Evolutionary conservation across 75 land plant species (phyloP), one percentile per base, ranked within the genome.

Genomic region (Pinus albicaulis): DNA sequence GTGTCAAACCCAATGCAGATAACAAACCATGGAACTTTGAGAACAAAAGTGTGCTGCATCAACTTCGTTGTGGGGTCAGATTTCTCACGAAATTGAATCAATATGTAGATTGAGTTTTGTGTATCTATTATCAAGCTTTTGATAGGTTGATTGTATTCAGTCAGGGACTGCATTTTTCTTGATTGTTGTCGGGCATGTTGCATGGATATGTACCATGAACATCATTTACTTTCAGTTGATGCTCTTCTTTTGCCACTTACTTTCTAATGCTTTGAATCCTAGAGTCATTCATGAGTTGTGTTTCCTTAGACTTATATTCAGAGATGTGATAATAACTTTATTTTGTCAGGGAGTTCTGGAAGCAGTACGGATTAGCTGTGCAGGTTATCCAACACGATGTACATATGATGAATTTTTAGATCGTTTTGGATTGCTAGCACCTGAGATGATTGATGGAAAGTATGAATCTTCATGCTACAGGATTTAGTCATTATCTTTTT

Each of bases 21-120:
- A 97, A 92, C 79, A 87, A 85, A 59, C 99, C 99, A 71, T 93
- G 94, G 57, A 90, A 81, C 23, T 97, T 92, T 81, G 99, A 97
- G 78, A 95, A 89, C 60, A 83, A 59, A 77, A 97, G 94, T 78
- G 92, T 95, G 52, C 71, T 97, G 11, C 99, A 97, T 65, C 99
- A 97, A 72, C 81, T 97, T 41, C 90, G 99, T 57, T 97, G 99
- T 85, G 99, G 99, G 83, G 99, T 97, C 38, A 81, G 95, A 81
- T 41, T 68, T n/a, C 10, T 38, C 4, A 0, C 38, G 52, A 34
- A 66, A 20, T 38, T 17, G 48, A 19, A 66, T 66, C 36, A 17
- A 38, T 38, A 38, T 4, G 5, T 68, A 44, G 22, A 41, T 12
- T 6, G 4, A 41, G 8, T 68, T 44, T 5, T 4, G 22, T 41